phyloP scores from a whole-genome alignment of 371 early-diverging fungal genomes.

The Mucor saturninus region DNA sequence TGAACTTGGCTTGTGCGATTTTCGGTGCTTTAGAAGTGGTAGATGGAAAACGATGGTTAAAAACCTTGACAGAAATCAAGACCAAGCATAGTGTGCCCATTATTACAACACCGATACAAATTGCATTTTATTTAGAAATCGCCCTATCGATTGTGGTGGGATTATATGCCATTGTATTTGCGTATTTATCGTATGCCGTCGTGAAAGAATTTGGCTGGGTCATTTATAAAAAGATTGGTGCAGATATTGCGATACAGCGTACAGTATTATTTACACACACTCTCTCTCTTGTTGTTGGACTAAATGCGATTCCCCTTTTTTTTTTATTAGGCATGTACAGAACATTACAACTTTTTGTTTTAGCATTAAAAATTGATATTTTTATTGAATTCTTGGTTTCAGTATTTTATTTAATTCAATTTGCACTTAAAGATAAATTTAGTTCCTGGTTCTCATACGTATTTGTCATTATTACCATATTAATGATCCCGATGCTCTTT shows the following conservation, averaged over 20 bases:
- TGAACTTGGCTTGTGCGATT: conserved; percentile 45
- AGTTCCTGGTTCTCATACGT: conserved; percentile 34
- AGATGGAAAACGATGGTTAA: conserved; percentile 42
- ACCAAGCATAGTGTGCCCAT: conserved; percentile 13
- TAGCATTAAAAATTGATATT: conserved; percentile 44
- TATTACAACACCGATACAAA: conserved; percentile 27
- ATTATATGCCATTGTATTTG: conserved; percentile 39
- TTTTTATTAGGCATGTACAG: conserved; percentile 38
- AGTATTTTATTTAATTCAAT: conserved; percentile 42
- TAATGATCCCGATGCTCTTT: conserved; percentile 46
- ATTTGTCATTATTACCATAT: conserved; percentile 37
- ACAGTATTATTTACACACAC: conserved; percentile 7
- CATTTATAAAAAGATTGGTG: conserved; percentile 57
- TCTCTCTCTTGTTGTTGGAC: background rate
- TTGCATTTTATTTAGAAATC: conserved; percentile 47
- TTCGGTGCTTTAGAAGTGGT: conserved; percentile 46
- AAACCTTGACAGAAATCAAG: conserved; percentile 19
- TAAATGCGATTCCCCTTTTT: background rate
- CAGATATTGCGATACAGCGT: conserved; percentile 51
- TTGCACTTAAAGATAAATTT: conserved; percentile 25
- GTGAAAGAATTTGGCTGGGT: conserved; percentile 53
- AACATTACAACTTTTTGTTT: conserved; percentile 37
- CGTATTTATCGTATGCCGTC: conserved; percentile 42
- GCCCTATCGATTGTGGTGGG: conserved; percentile 36
- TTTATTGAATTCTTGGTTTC: conserved; percentile 47